Evolutionary conservation across 2,329 filamentous ascomycete genomes (phyloP).

Genomic region (Cladosporium halotolerans): DNA sequence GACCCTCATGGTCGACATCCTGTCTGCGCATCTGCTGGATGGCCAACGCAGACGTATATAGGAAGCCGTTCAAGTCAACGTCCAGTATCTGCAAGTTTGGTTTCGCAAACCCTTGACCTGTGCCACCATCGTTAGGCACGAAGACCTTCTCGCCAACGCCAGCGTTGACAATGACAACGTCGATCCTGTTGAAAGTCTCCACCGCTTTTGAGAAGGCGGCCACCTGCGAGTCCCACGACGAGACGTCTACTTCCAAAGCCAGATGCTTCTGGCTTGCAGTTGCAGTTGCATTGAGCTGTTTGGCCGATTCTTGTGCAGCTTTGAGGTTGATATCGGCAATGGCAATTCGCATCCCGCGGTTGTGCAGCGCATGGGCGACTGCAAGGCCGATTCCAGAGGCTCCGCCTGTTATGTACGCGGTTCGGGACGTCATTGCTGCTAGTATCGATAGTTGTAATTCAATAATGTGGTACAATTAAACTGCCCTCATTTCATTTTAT

Average conservation of each 20-base stretch:
- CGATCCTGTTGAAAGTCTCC: constrained; percentile 26
- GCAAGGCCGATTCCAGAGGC: constrained; percentile 32
- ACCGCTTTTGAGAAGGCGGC: constrained; percentile 33
- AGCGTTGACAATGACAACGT: constrained; percentile 37
- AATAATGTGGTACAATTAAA: too few relatives aligned
- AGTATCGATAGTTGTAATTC: too few relatives aligned
- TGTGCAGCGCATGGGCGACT: constrained; percentile 16
- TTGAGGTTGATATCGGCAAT: constrained; percentile 38
- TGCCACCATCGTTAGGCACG: constrained; percentile 24
- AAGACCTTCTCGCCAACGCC: constrained; percentile 37
- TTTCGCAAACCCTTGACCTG: constrained; percentile 28
- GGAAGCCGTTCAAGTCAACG: constrained; percentile 37
- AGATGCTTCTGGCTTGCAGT: constrained; percentile 17
- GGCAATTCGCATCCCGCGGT: constrained; percentile 43
- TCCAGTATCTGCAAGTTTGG: constrained; percentile 36
- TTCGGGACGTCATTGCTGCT: constrained; percentile 6
- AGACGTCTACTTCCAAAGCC: constrained; percentile 28
- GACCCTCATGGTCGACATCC: constrained; percentile 26
- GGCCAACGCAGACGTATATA: constrained; percentile 38
- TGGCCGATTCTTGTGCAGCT: constrained; percentile 23
- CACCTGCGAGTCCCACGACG: constrained; percentile 34
- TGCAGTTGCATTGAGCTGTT: background rate
- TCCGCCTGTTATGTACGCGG: constrained; percentile 22
- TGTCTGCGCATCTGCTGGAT: constrained; percentile 42
- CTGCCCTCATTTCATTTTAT: too few relatives aligned